Conservation (phyloP, 2,329 filamentous ascomycete genomes). For the Didymella pomorum region DNA sequence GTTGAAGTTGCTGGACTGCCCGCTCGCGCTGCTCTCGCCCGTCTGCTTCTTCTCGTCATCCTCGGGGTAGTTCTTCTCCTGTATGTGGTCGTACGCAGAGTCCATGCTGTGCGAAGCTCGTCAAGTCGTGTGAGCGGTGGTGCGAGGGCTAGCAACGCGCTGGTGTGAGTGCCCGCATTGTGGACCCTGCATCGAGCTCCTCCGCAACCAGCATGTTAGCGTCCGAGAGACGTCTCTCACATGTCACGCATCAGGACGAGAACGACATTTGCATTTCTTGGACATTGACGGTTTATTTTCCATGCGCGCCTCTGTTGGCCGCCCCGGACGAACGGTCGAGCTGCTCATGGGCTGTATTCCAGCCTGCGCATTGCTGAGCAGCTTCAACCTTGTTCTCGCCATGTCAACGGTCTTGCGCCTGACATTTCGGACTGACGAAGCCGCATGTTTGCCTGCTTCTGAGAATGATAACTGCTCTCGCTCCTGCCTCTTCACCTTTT, state of each 20-base stretch:
- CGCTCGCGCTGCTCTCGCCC: slow-evolving; percentile 51
- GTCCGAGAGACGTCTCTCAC: slow-evolving; percentile 16
- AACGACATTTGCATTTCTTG: not conserved
- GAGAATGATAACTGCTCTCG: not conserved
- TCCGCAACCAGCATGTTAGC: slow-evolving; percentile 30
- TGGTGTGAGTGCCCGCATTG: slow-evolving; percentile 19
- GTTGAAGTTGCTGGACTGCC: slow-evolving; percentile 68
- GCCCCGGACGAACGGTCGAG: too few relatives aligned
- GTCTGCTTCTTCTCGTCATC: slow-evolving; percentile 58
- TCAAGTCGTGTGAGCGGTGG: slow-evolving; percentile 11
- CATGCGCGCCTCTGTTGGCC: too few relatives aligned
- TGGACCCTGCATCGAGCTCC: slow-evolving; percentile 24
- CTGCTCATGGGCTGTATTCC: too few relatives aligned
- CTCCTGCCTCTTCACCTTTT: slow-evolving; percentile 38
- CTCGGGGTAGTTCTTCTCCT: slow-evolving; percentile 73
- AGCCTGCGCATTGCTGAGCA: not conserved
- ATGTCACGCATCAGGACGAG: slow-evolving; percentile 6
- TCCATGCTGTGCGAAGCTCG: slow-evolving; percentile 69
- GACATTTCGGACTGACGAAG: not conserved
- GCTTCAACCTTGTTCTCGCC: not conserved
- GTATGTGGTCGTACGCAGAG: slow-evolving; percentile 95
- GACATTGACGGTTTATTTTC: not conserved
- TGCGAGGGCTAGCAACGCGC: slow-evolving; percentile 20
- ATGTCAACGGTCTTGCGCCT: not conserved
- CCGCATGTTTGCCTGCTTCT: not conserved